Evolutionary conservation across 805 yeast species (phyloP).

Genomic region (Cyberlindnera euphorbiae): DNA sequence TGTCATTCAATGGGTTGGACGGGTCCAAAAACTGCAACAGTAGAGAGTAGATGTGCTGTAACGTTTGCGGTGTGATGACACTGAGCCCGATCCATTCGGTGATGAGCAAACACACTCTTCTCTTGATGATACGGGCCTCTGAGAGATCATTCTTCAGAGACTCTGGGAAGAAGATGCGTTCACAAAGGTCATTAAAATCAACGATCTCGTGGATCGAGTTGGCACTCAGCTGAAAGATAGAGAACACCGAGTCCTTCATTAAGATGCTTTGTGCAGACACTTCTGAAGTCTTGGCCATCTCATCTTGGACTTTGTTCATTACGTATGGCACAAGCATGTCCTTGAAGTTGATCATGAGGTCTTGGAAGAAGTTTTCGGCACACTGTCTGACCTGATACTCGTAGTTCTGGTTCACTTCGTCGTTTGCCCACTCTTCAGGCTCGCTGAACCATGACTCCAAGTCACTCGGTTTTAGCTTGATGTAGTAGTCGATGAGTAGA

Average conservation of each 20-base stretch:
- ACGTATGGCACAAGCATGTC: constrained; percentile 50
- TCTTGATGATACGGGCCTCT: constrained; percentile 57
- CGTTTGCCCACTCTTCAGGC: constrained; percentile 92
- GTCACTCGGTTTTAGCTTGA: constrained; percentile 70
- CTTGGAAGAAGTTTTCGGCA: constrained; percentile 80
- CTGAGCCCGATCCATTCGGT: constrained; percentile 76
- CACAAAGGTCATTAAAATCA: constrained; percentile 62
- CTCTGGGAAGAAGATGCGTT: constrained; percentile 63
- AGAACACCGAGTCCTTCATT: constrained; percentile 71
- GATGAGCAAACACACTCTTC: constrained; percentile 74
- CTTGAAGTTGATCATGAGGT: constrained; percentile 60
- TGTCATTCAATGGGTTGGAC: constrained; percentile 51
- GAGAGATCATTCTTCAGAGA: constrained; percentile 36
- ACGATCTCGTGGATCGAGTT: constrained; percentile 58
- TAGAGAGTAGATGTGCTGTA: constrained; percentile 55
- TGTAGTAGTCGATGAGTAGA: constrained; percentile 65
- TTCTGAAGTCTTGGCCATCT: constrained; percentile 29
- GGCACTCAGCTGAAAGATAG: constrained; percentile 79
- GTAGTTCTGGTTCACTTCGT: constrained; percentile 71
- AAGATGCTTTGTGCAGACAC: constrained; percentile 45
- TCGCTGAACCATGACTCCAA: constrained; percentile 77
- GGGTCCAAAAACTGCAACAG: constrained; percentile 46
- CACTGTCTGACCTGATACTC: constrained; percentile 84
- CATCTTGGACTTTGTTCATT: constrained; percentile 49
- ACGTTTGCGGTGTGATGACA: constrained; percentile 49